These are phyloP conservation scores for Talinum fruticosum DNA, from an alignment of 148 eudicot genomes.

Conservation along the genomic window DNA sequence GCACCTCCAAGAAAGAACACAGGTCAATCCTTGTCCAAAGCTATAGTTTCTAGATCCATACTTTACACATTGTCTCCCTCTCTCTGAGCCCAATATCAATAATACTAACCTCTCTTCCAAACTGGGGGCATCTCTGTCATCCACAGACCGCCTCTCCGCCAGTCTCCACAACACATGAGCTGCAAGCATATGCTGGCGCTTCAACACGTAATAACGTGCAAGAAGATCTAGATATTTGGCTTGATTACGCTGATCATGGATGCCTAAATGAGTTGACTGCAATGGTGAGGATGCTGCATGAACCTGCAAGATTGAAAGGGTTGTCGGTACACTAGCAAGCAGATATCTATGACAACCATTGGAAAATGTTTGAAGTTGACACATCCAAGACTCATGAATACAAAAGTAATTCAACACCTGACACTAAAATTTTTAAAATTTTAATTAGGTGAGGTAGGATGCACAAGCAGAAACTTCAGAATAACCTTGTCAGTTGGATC, in stretches of 20 bases:
- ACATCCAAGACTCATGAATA: not conserved
- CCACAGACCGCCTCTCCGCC: conserved; percentile 76
- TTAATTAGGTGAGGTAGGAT: not conserved
- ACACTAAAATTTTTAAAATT: not conserved
- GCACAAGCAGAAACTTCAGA: conserved; percentile 15
- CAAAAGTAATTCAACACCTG: not conserved
- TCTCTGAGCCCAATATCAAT: not conserved
- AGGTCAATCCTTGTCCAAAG: not conserved
- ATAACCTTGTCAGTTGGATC: conserved; percentile 63
- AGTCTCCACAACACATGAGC: conserved; percentile 80
- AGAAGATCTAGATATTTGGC: conserved; percentile 84
- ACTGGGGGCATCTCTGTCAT: conserved; percentile 60
- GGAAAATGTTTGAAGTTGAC: not conserved
- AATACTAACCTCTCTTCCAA: conserved; percentile 75
- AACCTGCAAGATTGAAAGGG: conserved; percentile 29
- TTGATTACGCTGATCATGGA: conserved; percentile 45
- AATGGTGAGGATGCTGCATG: conserved; percentile 44
- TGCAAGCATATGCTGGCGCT: conserved; percentile 93
- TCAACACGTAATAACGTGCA: conserved; percentile 86
- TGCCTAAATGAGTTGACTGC: conserved; percentile 40
- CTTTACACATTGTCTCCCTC: not conserved
- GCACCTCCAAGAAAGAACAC: not conserved
- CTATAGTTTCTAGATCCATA: not conserved
- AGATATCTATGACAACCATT: not conserved
- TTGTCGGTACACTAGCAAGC: not conserved